Base-by-base conservation (phyloP, 202 grass and related monocot genomes). In the Schoenoplectus triqueter region DNA sequence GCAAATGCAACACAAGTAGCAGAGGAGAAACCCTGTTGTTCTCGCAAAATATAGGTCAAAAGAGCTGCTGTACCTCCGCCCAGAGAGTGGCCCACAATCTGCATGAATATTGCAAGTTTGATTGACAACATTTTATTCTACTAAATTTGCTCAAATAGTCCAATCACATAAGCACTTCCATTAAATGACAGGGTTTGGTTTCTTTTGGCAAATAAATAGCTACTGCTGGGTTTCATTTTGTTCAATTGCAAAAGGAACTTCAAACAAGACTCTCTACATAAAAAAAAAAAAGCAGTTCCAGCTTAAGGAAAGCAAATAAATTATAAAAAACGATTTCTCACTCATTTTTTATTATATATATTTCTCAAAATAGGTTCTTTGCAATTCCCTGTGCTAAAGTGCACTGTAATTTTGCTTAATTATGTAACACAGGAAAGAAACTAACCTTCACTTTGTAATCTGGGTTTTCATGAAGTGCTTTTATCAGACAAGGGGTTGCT, bases 1-100 rank as follows among this genome's bases (percentile, higher is more conserved):
- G 94, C 96, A 91, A 98, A 98, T 47, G 96, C 54, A 63, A 98
- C 84, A 46, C 96, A 97, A 57, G 90, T 95, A 80, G 93, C 84
- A 40, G 85, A 69, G 21, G 92, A 63, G 81, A 98, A 98, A 79
- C 92, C 89, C 77, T 95, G 87, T 81, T 98, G 92, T 87, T 98
- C 95, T 82, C 95, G 86, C 85, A 98, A 88, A 82, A 94, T 85
- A 50, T 95, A 98, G 61, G 96, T 94, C 85, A 98, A 92, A 42
- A 98, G 87, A 62, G 96, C 93, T 64, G 93, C 96, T 63, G 96
- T 98, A 73, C 96, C 93, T 84, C 96, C 96, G 17, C 96, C 96
- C 54, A 98, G 89, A 79, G 96, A 98, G 86, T 98, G 95, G 46
- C 96, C 96, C 66, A 98, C 87, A 83, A 98, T 83, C 93, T 98